A percentile compares a stretch with the other conserved stretches of the same genome.
phyloP scores from a whole-genome alignment of 768 basidiomycete species.

The Coprinopsis cinerea region DNA sequence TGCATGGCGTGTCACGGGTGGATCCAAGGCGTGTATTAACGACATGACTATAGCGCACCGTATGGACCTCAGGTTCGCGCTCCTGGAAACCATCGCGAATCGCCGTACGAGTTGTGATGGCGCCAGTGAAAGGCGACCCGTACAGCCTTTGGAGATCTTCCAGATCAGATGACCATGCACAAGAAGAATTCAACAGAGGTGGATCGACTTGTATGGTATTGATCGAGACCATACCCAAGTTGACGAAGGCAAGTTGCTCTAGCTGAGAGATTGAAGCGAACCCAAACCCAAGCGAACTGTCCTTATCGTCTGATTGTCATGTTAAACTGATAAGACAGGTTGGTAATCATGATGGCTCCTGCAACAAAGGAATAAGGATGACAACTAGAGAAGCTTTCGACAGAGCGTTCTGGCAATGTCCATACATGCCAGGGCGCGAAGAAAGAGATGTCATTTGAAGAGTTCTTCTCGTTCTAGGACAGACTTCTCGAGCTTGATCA shows the following conservation, averaged over 20 bases:
- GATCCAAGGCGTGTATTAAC: neutral
- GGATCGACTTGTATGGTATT: conserved; percentile 53
- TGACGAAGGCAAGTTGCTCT: no score
- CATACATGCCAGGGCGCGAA: neutral
- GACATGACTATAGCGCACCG: conserved; percentile 34
- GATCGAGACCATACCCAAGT: conserved; percentile 49
- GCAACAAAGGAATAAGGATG: neutral
- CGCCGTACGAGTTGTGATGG: conserved; percentile 75
- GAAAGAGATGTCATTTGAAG: conserved; percentile 47
- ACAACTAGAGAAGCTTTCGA: no score
- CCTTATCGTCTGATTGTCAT: neutral
- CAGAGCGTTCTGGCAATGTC: no score
- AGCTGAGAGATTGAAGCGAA: neutral
- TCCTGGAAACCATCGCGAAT: conserved; percentile 70
- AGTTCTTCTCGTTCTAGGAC: conserved; percentile 92
- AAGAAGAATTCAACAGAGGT: conserved; percentile 72
- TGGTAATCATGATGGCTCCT: neutral
- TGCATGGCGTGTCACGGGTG: conserved; percentile 20
- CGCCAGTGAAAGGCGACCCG: conserved; percentile 62
- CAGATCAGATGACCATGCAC: conserved; percentile 72
- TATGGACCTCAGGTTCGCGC: conserved; percentile 30
- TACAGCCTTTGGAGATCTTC: conserved; percentile 62
- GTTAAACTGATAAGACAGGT: neutral
- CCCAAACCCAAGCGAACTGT: neutral
- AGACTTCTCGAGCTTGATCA: conserved; percentile 92